Evolutionary conservation across 306 rosid species (phyloP).

Genomic region (Neltuma alba): DNA sequence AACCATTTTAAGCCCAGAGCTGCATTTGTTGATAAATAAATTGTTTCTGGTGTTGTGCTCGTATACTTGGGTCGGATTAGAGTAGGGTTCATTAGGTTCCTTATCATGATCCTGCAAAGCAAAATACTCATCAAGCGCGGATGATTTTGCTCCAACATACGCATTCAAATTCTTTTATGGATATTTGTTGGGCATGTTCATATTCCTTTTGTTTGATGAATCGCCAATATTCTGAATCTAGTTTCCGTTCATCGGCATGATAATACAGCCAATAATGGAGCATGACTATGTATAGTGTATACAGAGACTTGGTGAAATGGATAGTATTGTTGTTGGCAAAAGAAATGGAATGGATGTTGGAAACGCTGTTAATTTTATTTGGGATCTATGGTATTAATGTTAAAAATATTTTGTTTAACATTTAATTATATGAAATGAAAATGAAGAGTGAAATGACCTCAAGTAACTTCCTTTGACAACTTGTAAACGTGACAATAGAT

Average conservation of each 20-base stretch:
- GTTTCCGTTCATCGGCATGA: not conserved
- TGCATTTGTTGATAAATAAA: not conserved
- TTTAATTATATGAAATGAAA: too few relatives aligned
- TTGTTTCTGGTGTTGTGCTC: not conserved
- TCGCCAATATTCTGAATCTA: not conserved
- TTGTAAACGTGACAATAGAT: not conserved
- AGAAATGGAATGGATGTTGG: too few relatives aligned
- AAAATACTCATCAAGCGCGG: not conserved
- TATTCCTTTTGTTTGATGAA: not conserved
- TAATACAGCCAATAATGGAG: not conserved
- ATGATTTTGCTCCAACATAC: too few relatives aligned
- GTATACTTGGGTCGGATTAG: not conserved
- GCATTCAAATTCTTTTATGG: not conserved
- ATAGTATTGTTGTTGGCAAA: too few relatives aligned
- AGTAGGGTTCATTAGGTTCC: not conserved
- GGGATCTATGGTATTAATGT: too few relatives aligned
- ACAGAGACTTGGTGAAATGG: too few relatives aligned
- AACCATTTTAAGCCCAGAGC: not conserved
- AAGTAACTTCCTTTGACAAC: not conserved
- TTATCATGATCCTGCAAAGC: not conserved
- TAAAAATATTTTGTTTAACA: too few relatives aligned
- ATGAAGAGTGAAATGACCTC: not conserved
- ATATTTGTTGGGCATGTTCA: not conserved
- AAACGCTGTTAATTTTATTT: too few relatives aligned
- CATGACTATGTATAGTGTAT: too few relatives aligned